Percentiles rank a stretch among this genome's conserved stretches.
Evolutionary conservation across 2,329 filamentous ascomycete species (phyloP).

Genomic region (Trichophyton simii): DNA sequence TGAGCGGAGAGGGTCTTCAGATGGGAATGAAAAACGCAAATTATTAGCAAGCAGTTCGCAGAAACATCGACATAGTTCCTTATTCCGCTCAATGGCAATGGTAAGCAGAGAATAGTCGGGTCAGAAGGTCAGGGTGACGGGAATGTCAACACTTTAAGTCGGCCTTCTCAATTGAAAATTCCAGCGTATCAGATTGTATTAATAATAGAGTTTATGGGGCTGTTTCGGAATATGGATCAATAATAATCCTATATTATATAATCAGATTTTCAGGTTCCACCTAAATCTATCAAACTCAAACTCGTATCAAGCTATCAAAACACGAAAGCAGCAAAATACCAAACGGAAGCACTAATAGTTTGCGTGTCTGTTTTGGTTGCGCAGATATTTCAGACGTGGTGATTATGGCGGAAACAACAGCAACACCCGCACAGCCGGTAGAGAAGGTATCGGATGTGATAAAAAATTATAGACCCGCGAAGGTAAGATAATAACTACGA

Average conservation of each 20-base stretch:
- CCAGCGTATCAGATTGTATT: background rate
- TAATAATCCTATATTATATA: background rate
- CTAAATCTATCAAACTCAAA: background rate
- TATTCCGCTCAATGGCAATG: background rate
- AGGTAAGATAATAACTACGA: constrained; percentile 40
- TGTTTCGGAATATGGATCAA: background rate
- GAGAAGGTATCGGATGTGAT: constrained; percentile 64
- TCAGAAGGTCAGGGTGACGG: background rate
- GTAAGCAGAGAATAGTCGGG: background rate
- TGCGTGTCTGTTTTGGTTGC: background rate
- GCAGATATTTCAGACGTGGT: background rate
- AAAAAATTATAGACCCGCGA: constrained; percentile 62
- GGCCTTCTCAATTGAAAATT: background rate
- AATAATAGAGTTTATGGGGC: background rate
- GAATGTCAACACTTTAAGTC: background rate
- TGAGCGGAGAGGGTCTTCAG: background rate
- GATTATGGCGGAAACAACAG: constrained; percentile 18
- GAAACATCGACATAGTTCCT: background rate
- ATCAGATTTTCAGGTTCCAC: background rate
- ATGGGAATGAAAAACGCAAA: background rate
- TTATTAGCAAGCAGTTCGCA: background rate
- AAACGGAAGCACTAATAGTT: too few species aligned
- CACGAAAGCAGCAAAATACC: background rate
- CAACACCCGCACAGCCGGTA: constrained; percentile 17
- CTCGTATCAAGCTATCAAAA: background rate